Evolutionary conservation across 1,284 basidiomycete genomes (phyloP), one percentile per base, ranked within the genome.

Genomic region (Coniferiporia weirii): DNA sequence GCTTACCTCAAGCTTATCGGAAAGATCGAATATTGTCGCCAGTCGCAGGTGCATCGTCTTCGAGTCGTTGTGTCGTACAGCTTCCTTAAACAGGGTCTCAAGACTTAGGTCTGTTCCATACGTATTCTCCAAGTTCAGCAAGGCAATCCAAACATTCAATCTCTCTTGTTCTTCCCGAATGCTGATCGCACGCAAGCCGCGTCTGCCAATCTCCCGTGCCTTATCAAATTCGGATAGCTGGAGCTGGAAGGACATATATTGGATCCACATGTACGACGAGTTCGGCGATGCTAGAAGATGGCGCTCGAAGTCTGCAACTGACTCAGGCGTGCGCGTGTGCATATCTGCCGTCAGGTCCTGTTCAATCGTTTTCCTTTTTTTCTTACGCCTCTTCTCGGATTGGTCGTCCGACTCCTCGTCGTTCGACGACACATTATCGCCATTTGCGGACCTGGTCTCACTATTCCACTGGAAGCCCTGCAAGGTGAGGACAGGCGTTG

Each of bases 181-280:
- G 69, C 83, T 89, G 75, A 99, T 99, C 13, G 88, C 88, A 67
- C 86, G 79, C 62, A 97, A 77, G 3, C 95, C 97, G 34, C 93
- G 85, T 56, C 84, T 81, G 15, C 87, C 96, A 52, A 95, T 88
- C 68, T 89, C 84, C 40, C 95, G 84, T 13, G 96, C 97, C 73
- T 95, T 95, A 66, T 95, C 94, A 48, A 98, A 80, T 73, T 99
- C 96, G 47, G 95, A 94, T 13, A 99, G 83, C 66, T 95, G 93
- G 4, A 99, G 79, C 65, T 96, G 93, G 83, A 98, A 97, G 4
- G 95, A 96, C 93, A 99, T 98, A 73, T 96, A 99, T 72, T 98
- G 96, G 63, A 99, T 90, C 97, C 97, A 99, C 45, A 99, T 81
- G 75, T 89, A 98, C 0, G 98, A 99, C 12, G 94, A 98, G 72